Evolutionary conservation across 805 yeast species (phyloP), one percentile per base, ranked within the genome.

Genomic region (Ogataea naganishii): DNA sequence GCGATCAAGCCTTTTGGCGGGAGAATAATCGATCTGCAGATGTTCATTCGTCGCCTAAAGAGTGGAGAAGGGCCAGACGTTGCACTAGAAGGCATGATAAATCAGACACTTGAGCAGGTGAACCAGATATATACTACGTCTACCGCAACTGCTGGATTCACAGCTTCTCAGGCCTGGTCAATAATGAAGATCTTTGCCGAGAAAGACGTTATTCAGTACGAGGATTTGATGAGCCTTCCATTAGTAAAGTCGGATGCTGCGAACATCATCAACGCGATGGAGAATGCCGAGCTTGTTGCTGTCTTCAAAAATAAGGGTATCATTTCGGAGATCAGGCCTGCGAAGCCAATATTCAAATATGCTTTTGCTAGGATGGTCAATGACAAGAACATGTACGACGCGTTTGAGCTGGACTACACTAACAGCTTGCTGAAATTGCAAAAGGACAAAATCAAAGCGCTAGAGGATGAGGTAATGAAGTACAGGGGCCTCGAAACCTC

Each of bases 1-100:
- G 68, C 77, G 19, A 57, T 88, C 20, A 72, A 61, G 17, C 94
- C 95, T 9, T 57, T 92, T 17, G 98, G 98, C 14, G 98, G 98
- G 23, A 74, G 98, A 38, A 81, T 89, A 88, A 65, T 86, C 26
- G 98, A 92, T 52, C 63, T 92, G 30, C 96, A 92, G 54, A 79
- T 89, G 18, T 86, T 84, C 56, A 80, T 80, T 2, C 71, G 97
- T 49, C 79, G 97, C 30, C 71, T 92, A 12, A 76, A 76, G 43
- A 75, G 89, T 1, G 98, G 98, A 6, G 98, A 92, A 49, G 50
- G 71, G 6, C 94, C 95, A 3, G 44, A 58, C 7, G 80, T 69
- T 30, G 96, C 97, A 0, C 58, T 85, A 25, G 56, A 66, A 2
- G 88, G 84, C 40, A 82, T 92, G 80, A 69, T 85, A 5, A 66